Conservation (phyloP, 2,329 filamentous ascomycete species). For the Arthrobotrys pseudoclavata region DNA sequence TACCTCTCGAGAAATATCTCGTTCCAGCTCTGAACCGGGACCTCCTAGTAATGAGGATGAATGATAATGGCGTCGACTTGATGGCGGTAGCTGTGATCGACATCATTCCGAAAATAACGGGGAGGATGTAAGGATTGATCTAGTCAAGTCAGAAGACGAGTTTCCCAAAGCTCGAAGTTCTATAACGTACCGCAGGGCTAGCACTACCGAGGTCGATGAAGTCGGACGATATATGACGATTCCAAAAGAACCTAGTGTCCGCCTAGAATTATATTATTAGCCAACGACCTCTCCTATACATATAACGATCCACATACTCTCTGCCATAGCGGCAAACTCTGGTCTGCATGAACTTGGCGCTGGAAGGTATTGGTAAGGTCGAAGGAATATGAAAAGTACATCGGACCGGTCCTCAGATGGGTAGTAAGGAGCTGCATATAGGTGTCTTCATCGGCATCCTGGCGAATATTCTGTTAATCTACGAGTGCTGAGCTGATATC, state of each 20-base stretch:
- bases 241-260: conserved; percentile 99
- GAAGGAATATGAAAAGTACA: conserved; percentile 98
- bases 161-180: neutral
- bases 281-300: neutral
- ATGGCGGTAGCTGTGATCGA: conserved; percentile 88
- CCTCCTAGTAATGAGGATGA: conserved; percentile 87
- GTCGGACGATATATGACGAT: conserved; percentile 90
- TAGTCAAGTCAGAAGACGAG: conserved; percentile 37
- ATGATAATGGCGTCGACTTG: conserved; percentile 85
- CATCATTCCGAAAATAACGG: conserved; percentile 96
- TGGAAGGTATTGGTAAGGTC: conserved; percentile 98
- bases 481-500: conserved; percentile 1
- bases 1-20: conserved; percentile 91
- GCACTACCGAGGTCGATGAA: conserved; percentile 85
- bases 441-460: conserved; percentile 92
- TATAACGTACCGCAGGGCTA: conserved; percentile 61
- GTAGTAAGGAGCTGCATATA: conserved; percentile 84
- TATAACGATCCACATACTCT: conserved; percentile 66
- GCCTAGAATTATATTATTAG: conserved; percentile 67
- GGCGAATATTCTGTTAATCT: conserved; percentile 68
- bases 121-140: conserved; percentile 91
- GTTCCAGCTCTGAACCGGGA: conserved; percentile 91
- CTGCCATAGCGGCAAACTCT: conserved; percentile 83
- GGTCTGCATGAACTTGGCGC: conserved; percentile 83
- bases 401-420: conserved; percentile 84